Evolutionary conservation across 768 basidiomycete genomes (phyloP).

Genomic region (Auricularia cornea): DNA sequence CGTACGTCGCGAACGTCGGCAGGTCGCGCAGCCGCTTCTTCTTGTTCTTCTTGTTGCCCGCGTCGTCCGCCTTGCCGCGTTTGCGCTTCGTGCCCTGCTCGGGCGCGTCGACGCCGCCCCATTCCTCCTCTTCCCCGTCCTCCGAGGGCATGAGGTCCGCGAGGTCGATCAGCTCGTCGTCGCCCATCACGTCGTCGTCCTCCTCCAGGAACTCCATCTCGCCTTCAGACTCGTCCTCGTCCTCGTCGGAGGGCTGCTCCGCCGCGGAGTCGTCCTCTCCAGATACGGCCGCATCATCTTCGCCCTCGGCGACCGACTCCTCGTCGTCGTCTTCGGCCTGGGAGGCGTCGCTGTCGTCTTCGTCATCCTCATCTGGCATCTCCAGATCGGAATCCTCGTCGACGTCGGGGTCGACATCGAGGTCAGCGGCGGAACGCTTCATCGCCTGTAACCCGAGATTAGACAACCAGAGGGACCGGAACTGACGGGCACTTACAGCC

Average conservation of each 20-base stretch:
- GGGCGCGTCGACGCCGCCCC: constrained; percentile 38
- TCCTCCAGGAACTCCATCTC: constrained; percentile 50
- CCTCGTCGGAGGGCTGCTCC: constrained; percentile 12
- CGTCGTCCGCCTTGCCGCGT: constrained; percentile 19
- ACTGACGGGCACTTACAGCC: constrained; percentile 52
- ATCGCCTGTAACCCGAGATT: constrained; percentile 51
- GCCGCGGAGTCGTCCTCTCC: constrained; percentile 15
- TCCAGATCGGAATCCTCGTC: constrained; percentile 21
- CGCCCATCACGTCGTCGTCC: constrained; percentile 39
- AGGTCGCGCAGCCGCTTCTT: constrained; percentile 62
- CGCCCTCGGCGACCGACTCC: constrained; percentile 3
- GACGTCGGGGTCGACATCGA: constrained; percentile 25
- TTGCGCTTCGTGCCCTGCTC: constrained; percentile 15
- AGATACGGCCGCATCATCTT: constrained; percentile 7
- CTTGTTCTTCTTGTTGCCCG: constrained; percentile 32
- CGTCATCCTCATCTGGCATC: constrained; percentile 27
- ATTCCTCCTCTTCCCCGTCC: constrained; percentile 41
- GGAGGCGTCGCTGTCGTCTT: constrained; percentile 10
- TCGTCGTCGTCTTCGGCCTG: too few relatives aligned
- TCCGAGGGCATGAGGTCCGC: constrained; percentile 44
- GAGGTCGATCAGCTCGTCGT: constrained; percentile 57
- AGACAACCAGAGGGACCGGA: neutral
- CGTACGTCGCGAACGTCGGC: constrained; percentile 81
- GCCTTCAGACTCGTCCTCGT: constrained; percentile 25
- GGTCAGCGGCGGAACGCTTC: constrained; percentile 75